These are phyloP conservation scores for Nyctanthes arbortristis DNA, from an alignment of 257 asterid genomes.

Conservation along the genomic window DNA sequence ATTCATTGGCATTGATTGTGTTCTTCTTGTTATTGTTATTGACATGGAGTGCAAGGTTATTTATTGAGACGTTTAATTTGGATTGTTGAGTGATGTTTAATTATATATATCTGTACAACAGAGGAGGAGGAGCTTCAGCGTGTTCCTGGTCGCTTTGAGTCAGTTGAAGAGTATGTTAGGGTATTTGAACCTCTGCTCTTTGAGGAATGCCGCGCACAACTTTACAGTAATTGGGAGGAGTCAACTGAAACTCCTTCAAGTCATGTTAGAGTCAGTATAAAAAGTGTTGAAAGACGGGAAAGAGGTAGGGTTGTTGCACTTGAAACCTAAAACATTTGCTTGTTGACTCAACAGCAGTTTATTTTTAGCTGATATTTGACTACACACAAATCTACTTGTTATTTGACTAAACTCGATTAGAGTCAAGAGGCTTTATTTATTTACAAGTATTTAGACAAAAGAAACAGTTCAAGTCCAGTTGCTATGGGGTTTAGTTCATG, in stretches of 20 bases:
- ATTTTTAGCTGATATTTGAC: constrained; percentile 21
- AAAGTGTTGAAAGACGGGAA: constrained; percentile 84
- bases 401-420: too few species aligned
- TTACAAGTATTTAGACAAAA: too few species aligned
- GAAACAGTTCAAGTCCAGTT: too few species aligned
- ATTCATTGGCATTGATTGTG: not conserved
- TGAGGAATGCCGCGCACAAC: constrained; percentile 97
- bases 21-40: not conserved
- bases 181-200: constrained; percentile 98
- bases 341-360: constrained; percentile 19
- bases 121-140: constrained; percentile 93
- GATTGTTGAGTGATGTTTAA: not conserved
- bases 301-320: constrained; percentile 59
- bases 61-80: not conserved
- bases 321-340: constrained; percentile 12
- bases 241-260: constrained; percentile 56
- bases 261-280: constrained; percentile 77
- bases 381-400: too few species aligned
- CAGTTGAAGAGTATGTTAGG: constrained; percentile 87
- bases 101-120: constrained; percentile 37
- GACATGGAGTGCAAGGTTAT: constrained; percentile 1
- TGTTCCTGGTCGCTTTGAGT: constrained; percentile 90
- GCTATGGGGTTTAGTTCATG: constrained; percentile 65
- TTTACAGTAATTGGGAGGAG: constrained; percentile 95
- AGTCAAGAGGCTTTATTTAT: too few species aligned